A percentile compares a stretch with the other conserved stretches of the same genome.
Evolutionary conservation across 2,329 filamentous ascomycete genomes (phyloP).

Genomic region (Mariannaea elegans): DNA sequence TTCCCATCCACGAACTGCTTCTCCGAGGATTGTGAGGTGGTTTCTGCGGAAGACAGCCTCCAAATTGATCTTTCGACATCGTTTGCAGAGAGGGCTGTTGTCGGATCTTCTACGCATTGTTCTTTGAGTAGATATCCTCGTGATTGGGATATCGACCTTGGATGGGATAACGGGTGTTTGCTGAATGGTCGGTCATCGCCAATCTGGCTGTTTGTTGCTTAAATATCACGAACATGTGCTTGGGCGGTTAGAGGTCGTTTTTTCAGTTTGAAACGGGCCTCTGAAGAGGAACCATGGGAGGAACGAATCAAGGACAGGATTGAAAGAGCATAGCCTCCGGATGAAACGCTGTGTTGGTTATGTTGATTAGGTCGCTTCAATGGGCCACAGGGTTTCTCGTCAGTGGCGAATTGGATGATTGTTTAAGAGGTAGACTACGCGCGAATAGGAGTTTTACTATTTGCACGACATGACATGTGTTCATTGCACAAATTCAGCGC

Average conservation of each 20-base stretch:
- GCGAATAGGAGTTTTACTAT: too few species aligned
- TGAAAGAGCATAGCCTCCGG: neutral
- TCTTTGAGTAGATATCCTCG: too few species aligned
- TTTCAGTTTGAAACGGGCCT: neutral
- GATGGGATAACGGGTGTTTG: neutral
- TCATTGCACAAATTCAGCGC: too few species aligned
- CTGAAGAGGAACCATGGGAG: neutral
- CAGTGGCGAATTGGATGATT: too few species aligned
- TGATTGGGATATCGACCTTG: neutral
- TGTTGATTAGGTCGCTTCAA: too few species aligned
- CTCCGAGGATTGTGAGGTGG: neutral
- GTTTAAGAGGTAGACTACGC: too few species aligned
- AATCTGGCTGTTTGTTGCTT: neutral
- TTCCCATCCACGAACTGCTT: neutral
- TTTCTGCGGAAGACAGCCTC: neutral
- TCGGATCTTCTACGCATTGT: neutral
- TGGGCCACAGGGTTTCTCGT: too few species aligned
- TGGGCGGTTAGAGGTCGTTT: neutral
- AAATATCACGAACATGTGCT: neutral
- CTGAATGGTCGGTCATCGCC: neutral
- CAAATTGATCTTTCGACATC: neutral
- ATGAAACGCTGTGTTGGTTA: neutral
- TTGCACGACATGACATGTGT: too few species aligned
- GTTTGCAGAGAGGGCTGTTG: neutral
- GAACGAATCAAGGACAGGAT: neutral